Conservation (phyloP, 176 grass and related monocot species). For the Tillandsia leiboldiana region DNA sequence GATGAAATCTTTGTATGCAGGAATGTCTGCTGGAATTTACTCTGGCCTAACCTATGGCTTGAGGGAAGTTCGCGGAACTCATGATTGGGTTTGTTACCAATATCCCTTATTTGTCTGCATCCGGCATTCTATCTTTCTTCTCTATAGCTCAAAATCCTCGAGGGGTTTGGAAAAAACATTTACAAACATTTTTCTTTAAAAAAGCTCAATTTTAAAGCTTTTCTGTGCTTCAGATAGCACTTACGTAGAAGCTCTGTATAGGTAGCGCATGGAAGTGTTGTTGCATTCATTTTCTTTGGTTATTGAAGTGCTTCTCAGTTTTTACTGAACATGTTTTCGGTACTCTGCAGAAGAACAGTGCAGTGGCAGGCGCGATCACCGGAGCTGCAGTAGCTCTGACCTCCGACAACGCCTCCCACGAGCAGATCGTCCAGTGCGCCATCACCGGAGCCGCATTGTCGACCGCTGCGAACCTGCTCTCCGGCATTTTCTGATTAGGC, state of each 20-base stretch:
- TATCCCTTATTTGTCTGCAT: not conserved
- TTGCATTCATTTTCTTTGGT: not conserved
- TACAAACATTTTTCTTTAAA: no score
- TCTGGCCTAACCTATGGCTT: slow-evolving; percentile 84
- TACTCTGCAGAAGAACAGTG: slow-evolving; percentile 61
- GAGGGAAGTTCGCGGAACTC: slow-evolving; percentile 63
- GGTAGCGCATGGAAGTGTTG: no score
- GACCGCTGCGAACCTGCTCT: slow-evolving; percentile 66
- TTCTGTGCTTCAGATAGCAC: no score
- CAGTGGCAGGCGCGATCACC: slow-evolving; percentile 56
- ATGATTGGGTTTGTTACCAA: slow-evolving; percentile 48
- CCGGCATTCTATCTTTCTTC: not conserved
- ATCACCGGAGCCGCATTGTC: slow-evolving; percentile 77
- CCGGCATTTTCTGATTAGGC: slow-evolving; percentile 52
- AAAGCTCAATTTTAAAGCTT: no score
- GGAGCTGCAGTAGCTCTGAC: slow-evolving; percentile 61
- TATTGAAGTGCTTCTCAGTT: no score
- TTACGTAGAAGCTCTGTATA: no score
- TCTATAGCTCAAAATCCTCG: not conserved
- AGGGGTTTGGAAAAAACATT: not conserved
- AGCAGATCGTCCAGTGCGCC: slow-evolving; percentile 62
- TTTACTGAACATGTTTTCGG: not conserved
- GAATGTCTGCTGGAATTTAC: slow-evolving; percentile 71
- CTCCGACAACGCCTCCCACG: slow-evolving; percentile 42
- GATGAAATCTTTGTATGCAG: slow-evolving; percentile 20